Percentiles rank a stretch among this genome's conserved stretches.
These are phyloP conservation scores for Fusarium sp. DNA, from an alignment of 2,329 filamentous ascomycete species.

Conservation along the genomic window DNA sequence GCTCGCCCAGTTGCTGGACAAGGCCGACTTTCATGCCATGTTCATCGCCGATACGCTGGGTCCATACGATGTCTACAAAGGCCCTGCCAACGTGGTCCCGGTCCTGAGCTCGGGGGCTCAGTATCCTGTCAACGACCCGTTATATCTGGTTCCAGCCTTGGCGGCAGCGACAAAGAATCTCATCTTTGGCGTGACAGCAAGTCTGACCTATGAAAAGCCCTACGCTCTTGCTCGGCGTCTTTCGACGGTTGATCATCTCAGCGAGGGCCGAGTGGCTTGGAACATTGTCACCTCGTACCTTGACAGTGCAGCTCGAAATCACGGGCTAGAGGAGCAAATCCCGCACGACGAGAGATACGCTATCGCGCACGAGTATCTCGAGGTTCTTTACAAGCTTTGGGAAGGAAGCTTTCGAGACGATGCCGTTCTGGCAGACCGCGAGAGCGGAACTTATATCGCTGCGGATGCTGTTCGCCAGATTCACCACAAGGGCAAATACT, in stretches of 20 bases:
- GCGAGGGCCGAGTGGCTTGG: conserved; percentile 53
- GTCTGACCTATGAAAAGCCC: conserved; percentile 50
- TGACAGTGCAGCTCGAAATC: conserved; percentile 52
- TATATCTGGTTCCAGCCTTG: conserved; percentile 37
- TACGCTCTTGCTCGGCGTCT: conserved; percentile 49
- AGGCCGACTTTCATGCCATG: conserved; percentile 60
- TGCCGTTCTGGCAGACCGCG: background rate
- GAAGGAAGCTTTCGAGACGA: background rate
- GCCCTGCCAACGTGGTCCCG: background rate
- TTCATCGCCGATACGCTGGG: background rate
- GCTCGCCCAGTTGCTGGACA: conserved; percentile 57
- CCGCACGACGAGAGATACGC: background rate
- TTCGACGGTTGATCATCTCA: conserved; percentile 50
- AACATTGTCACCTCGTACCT: conserved; percentile 63
- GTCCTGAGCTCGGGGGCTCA: background rate
- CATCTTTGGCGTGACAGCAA: conserved; percentile 50
- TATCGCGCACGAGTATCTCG: background rate
- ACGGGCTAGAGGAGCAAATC: background rate
- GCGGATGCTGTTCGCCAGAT: conserved; percentile 49
- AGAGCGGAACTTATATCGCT: conserved; percentile 43
- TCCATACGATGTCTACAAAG: background rate
- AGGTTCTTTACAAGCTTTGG: background rate
- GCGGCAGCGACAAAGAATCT: conserved; percentile 58
- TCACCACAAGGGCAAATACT: conserved; percentile 44
- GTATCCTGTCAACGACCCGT: background rate